phyloP scores from a whole-genome alignment of 2,329 filamentous ascomycete species.

The Alternaria solani region DNA sequence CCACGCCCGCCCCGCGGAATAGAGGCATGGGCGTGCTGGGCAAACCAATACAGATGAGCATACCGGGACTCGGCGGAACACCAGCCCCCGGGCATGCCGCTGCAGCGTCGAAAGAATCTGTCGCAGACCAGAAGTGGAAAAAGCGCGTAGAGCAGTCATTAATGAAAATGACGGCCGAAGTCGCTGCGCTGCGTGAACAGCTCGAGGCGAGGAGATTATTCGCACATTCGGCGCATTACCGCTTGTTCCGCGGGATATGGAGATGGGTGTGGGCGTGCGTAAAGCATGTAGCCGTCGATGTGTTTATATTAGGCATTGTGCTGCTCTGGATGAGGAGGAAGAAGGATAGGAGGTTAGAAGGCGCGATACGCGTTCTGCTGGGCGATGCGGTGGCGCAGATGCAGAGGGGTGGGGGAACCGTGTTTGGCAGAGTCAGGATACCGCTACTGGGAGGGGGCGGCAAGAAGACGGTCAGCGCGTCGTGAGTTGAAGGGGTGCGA shows the following conservation, averaged over 20 bases:
- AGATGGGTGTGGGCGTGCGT: conserved; percentile 72
- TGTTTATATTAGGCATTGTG: conserved; percentile 70
- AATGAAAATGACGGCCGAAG: conserved; percentile 88
- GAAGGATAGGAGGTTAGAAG: conserved; percentile 76
- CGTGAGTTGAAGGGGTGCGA: background rate
- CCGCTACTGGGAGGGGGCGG: conserved; percentile 29
- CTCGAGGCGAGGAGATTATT: conserved; percentile 80
- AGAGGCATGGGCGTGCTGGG: conserved; percentile 21
- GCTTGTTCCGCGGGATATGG: conserved; percentile 63
- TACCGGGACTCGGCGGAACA: conserved; percentile 20
- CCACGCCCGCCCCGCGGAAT: conserved; percentile 29
- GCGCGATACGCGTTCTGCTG: conserved; percentile 72
- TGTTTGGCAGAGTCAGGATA: conserved; percentile 36
- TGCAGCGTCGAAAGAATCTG: conserved; percentile 18
- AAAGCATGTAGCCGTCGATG: conserved; percentile 78
- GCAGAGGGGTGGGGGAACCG: conserved; percentile 41
- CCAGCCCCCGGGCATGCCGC: conserved; percentile 1
- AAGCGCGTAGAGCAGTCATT: conserved; percentile 84
- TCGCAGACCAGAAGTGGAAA: conserved; percentile 71
- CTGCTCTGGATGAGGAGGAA: conserved; percentile 76
- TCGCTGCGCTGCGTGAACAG: conserved; percentile 91
- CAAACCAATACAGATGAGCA: conserved; percentile 33
- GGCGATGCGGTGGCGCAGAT: conserved; percentile 55
- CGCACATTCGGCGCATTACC: conserved; percentile 67
- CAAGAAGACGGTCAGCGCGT: conserved; percentile 7